Base-by-base conservation (phyloP, 345 rosid genomes). In the Citrus sp. region DNA sequence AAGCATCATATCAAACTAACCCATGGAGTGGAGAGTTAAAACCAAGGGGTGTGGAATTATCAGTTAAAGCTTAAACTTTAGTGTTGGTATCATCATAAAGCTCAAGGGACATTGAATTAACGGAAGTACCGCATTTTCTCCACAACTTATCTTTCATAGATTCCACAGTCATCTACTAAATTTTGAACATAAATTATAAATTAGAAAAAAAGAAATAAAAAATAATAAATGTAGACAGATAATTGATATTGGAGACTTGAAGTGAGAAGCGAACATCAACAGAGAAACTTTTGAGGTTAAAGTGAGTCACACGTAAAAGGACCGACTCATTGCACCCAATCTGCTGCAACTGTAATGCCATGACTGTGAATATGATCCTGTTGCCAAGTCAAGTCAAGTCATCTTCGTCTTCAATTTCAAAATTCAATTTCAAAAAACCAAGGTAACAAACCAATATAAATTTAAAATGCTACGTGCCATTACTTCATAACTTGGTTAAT, bases 141-240 rank as follows among this genome's bases (percentile, higher is more conserved):
- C 97, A 91, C 51, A 95, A 87, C 90, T 95, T 95, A 3, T 93
- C 99, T 77, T 95, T 93, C 70, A 92, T 94, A 37, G 94, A 88
- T 38, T 38, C 42, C 80, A 95, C 96, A 72, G 77, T 87, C 87
- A 83, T 79, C 89, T 88, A 4, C 88, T 89, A 4, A 21, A 58
- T 38, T 42, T 49, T 34, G 30, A 74, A 74, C 55, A 51, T 51
- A 51, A 14, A 16, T 16, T 14, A 51, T 51, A 58, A 58, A 58
- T 58, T 58, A 58, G 5, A 58, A 56, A 58, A 58, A 58, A n/a
- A n/a, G n/a, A n/a, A n/a, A n/a, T n/a, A n/a, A 7, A 34, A 1
- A 34, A 4, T 7, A 65, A 34, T 8, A 34, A 7, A 34, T 7
- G 7, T 19, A 16, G 7, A 9, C 3, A 61, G 19, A 2, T 65